These are phyloP conservation scores for Linum tenue DNA, from an alignment of 345 rosid genomes.

Conservation along the genomic window DNA sequence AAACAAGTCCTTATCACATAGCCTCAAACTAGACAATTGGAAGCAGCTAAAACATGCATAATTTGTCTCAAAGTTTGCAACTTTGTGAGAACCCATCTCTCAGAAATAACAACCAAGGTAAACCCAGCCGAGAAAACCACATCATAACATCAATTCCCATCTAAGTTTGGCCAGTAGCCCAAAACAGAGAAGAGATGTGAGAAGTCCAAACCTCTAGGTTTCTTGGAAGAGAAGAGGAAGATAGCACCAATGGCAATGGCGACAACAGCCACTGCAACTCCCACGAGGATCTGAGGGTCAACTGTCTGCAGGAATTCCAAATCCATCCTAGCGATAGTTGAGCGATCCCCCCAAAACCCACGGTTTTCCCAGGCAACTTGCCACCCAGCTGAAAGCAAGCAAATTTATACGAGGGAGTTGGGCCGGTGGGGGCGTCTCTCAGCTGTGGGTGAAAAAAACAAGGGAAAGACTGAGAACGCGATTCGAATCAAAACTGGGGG, in stretches of 20 bases:
- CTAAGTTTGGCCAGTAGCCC: not conserved
- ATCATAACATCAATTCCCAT: not conserved
- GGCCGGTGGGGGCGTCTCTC: no score
- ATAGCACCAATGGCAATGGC: constrained; percentile 52
- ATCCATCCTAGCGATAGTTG: constrained; percentile 30
- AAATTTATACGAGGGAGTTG: no score
- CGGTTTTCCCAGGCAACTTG: not conserved
- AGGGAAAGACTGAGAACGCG: no score
- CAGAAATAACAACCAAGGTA: not conserved
- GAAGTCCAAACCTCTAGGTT: constrained; percentile 53
- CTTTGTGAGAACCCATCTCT: not conserved
- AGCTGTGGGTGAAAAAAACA: no score
- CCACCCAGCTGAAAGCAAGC: no score
- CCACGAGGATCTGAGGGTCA: constrained; percentile 64
- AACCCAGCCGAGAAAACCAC: not conserved
- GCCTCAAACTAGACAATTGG: not conserved
- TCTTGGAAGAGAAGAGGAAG: constrained; percentile 49
- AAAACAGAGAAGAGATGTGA: not conserved
- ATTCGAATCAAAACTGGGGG: no score
- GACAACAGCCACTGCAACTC: constrained; percentile 62
- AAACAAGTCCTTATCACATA: not conserved
- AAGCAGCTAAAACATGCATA: not conserved
- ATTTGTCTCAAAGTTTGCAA: not conserved
- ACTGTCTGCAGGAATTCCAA: constrained; percentile 50
- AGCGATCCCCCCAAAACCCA: not conserved